Evolutionary conservation across 129 eudicot species (phyloP).

Genomic region (Flaveria trinervia): DNA sequence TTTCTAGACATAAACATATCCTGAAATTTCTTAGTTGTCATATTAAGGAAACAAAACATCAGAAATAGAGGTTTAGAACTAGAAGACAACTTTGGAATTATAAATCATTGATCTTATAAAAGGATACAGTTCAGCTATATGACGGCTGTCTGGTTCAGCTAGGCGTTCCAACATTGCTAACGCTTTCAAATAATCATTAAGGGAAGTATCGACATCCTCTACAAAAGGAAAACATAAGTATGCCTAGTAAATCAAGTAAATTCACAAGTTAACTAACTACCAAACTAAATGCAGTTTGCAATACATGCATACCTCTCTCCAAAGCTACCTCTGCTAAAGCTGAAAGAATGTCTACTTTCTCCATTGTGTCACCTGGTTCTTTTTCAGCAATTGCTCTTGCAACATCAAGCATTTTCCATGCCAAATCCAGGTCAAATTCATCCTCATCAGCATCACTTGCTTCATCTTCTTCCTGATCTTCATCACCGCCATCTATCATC

Average conservation of each 20-base stretch:
- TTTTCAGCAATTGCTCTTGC: slow-evolving; percentile 94
- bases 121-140: slow-evolving; percentile 96
- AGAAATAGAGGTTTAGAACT: neutral
- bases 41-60: slow-evolving; percentile 42
- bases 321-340: slow-evolving; percentile 81
- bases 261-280: neutral
- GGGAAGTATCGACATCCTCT: slow-evolving; percentile 98
- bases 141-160: slow-evolving; percentile 94
- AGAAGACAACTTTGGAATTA: neutral
- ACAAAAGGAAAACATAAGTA: slow-evolving; percentile 21
- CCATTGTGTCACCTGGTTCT: slow-evolving; percentile 76
- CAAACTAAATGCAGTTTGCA: slow-evolving; percentile 2
- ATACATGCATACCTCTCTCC: slow-evolving; percentile 72
- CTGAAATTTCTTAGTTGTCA: slow-evolving; percentile 67
- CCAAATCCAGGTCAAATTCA: slow-evolving; percentile 94
- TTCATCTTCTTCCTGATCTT: slow-evolving; percentile 60
- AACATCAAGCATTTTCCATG: slow-evolving; percentile 99
- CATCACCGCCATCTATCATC: slow-evolving; percentile 46
- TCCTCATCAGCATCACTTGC: slow-evolving; percentile 85
- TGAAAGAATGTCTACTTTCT: slow-evolving; percentile 82
- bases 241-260: neutral
- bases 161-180: slow-evolving; percentile 82
- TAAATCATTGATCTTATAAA: slow-evolving; percentile 22
- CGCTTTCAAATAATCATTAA: slow-evolving; percentile 84
- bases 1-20: slow-evolving; percentile 82